Base-by-base conservation (phyloP, 2,329 filamentous ascomycete species). In the Fusarium clavum region DNA sequence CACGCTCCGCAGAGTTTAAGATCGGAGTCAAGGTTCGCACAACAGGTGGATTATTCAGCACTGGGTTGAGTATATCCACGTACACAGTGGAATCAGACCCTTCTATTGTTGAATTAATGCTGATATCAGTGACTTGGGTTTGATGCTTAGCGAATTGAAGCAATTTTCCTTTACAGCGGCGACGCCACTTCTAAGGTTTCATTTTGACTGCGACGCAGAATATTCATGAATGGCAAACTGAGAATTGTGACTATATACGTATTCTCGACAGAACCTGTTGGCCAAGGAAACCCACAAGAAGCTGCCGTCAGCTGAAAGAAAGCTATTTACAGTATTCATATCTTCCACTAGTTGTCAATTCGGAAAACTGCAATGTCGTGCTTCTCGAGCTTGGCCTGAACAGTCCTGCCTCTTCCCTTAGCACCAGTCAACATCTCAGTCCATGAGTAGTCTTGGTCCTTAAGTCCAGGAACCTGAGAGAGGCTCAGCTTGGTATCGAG, bases 371-470 rank as follows among this genome's bases (percentile, higher is more conserved):
- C 61, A 41, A 64, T 13, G 25, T 64, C 61, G 22, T 64, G 61
- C 46, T 62, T 49, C 25, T 57, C 51, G 22, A 64, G 49, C 30
- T 64, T 64, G 3, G 60, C 61, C 3, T 43, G 30, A 5, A 64
- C 61, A 20, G 60, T 64, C 38, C 38, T 64, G 25, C 60, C 60
- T 32, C 56, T 64, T 13, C 61, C 61, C 44, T 64, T 64, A 14
- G 60, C 51, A 40, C 61, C 61, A 22, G 60, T 64, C 25, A 64
- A 32, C 18, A 64, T 38, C 40, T 64, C 61, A 4, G 61, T 64
- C 61, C 61, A 64, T 12, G 61, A 64, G 25, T 64, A 64, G 18
- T 64, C 60, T 3, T 46, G 34, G 11, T 64, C 60, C 40, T 64
- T 46, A 1, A 64, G 60, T 24, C 61, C 61, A 16, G 61, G 60